phyloP scores from a whole-genome alignment of 2,329 filamentous ascomycete genomes.

The Microdochium paspali region DNA sequence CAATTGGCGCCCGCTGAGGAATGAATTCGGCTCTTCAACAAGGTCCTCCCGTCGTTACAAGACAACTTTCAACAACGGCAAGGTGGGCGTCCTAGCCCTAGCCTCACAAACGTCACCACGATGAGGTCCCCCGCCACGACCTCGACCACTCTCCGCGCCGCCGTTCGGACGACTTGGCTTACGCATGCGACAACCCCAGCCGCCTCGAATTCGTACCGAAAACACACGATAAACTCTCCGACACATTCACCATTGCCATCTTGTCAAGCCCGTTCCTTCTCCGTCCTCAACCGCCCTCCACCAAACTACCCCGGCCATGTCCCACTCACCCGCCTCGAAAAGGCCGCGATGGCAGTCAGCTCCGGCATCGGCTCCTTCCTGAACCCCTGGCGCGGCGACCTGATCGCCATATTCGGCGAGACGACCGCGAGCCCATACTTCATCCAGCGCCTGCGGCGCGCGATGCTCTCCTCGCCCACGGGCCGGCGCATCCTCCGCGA shows the following conservation, averaged over 20 bases:
- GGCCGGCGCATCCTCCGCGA: constrained; percentile 87
- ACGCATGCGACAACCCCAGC: background rate
- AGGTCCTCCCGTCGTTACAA: too few relatives aligned
- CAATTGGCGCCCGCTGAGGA: too few relatives aligned
- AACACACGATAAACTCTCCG: background rate
- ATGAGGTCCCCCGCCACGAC: background rate
- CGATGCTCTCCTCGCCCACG: constrained; percentile 77
- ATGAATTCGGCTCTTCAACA: too few relatives aligned
- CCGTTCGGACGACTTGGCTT: background rate
- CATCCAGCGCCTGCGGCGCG: constrained; percentile 80
- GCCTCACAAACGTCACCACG: background rate
- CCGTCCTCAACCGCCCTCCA: constrained; percentile 72
- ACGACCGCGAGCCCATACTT: constrained; percentile 92
- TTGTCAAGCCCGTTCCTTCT: constrained; percentile 42
- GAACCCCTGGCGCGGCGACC: constrained; percentile 77
- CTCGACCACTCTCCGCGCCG: background rate
- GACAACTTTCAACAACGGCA: background rate
- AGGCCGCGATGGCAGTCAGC: constrained; percentile 58
- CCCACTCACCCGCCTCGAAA: constrained; percentile 71
- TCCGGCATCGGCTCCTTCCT: constrained; percentile 55
- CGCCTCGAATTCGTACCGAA: background rate
- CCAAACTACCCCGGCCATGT: constrained; percentile 91
- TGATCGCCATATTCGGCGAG: constrained; percentile 91
- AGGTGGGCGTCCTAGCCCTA: background rate
- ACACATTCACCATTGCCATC: background rate